phyloP scores from a whole-genome alignment of 495 filamentous ascomycete genomes.

The Filosporella fistucella region DNA sequence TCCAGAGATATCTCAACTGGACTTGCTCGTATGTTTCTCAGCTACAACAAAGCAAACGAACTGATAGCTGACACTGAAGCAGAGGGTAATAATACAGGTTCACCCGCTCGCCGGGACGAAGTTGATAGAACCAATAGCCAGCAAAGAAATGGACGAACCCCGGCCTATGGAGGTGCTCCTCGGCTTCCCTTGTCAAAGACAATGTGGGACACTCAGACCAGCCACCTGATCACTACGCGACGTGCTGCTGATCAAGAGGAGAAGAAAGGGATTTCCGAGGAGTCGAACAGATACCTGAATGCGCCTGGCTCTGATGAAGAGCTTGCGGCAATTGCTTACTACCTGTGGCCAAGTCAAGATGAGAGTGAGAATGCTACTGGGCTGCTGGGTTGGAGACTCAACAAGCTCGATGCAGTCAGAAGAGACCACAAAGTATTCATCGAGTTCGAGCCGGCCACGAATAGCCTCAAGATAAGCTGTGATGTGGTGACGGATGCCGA shows the following conservation, averaged over 20 bases:
- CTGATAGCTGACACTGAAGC: too few relatives aligned
- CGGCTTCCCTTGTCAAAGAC: too few relatives aligned
- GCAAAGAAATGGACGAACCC: too few relatives aligned
- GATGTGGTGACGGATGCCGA: slow-evolving; percentile 14
- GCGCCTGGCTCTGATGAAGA: not conserved
- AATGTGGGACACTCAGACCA: too few relatives aligned
- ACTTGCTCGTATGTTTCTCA: too few relatives aligned
- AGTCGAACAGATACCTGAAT: not conserved
- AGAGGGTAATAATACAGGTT: too few relatives aligned
- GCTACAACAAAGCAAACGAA: too few relatives aligned
- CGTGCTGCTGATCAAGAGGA: not conserved
- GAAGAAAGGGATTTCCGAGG: not conserved
- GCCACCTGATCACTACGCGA: slow-evolving; percentile 1
- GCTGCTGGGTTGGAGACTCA: slow-evolving; percentile 39
- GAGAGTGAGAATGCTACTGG: slow-evolving; percentile 29
- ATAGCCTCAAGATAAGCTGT: slow-evolving; percentile 29
- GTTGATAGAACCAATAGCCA: too few relatives aligned
- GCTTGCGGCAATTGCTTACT: slow-evolving; percentile 19
- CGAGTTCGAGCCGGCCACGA: slow-evolving; percentile 26
- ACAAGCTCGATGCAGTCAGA: slow-evolving; percentile 43
- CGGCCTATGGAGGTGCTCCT: too few relatives aligned
- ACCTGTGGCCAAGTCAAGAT: slow-evolving; percentile 40
- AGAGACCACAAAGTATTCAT: slow-evolving; percentile 29
- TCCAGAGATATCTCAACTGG: too few relatives aligned
- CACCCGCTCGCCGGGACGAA: too few relatives aligned